Evolutionary conservation across 306 rosid species (phyloP).

Genomic region (Pyrus betulifolia): DNA sequence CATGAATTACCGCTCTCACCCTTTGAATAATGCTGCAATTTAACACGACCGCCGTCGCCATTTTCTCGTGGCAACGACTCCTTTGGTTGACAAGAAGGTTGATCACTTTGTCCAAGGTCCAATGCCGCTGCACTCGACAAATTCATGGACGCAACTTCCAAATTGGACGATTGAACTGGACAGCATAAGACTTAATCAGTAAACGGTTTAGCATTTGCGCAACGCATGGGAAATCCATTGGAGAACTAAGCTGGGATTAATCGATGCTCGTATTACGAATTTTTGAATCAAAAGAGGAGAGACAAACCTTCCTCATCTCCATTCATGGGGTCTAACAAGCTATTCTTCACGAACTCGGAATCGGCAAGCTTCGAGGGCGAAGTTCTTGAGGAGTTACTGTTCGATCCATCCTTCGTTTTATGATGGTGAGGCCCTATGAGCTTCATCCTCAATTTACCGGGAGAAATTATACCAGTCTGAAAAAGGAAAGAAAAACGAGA

Average conservation of each 20-base stretch:
- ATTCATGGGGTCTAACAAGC: conserved; percentile 45
- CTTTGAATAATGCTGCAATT: conserved; percentile 43
- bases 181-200: conserved; percentile 20
- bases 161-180: conserved; percentile 55
- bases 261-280: background rate
- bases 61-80: conserved; percentile 40
- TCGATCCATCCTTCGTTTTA: conserved; percentile 79
- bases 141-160: conserved; percentile 40
- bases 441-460: conserved; percentile 90
- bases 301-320: conserved; percentile 67
- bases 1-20: conserved; percentile 54
- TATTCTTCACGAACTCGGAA: conserved; percentile 55
- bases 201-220: background rate
- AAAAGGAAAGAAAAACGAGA: background rate
- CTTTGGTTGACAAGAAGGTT: conserved; percentile 28
- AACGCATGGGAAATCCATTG: background rate
- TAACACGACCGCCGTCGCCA: conserved; percentile 21
- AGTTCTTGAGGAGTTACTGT: conserved; percentile 82
- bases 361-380: conserved; percentile 80
- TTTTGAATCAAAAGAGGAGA: background rate
- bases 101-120: conserved; percentile 14
- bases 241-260: background rate
- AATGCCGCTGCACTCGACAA: conserved; percentile 21
- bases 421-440: conserved; percentile 65
- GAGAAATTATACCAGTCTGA: conserved; percentile 91